Evolutionary conservation across 495 filamentous ascomycete genomes (phyloP).

Genomic region (Penicillium steckii): DNA sequence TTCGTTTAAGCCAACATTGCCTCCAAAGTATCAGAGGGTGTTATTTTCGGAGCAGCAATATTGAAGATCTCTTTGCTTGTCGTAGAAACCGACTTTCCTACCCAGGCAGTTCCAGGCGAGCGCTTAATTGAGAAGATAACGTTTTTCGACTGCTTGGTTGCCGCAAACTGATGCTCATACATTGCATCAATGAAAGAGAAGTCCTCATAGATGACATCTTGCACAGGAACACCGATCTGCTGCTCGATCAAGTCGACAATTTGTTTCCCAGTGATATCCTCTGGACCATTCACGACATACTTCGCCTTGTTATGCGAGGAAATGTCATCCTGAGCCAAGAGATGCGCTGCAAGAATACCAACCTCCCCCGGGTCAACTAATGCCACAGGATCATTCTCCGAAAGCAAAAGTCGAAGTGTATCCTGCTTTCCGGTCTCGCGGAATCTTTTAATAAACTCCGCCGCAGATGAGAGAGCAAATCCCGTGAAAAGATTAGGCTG

Average conservation of each 20-base stretch:
- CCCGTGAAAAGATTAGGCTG: constrained; percentile 40
- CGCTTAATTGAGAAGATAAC: constrained; percentile 27
- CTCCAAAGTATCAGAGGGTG: constrained; percentile 20
- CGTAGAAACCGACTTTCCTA: constrained; percentile 30
- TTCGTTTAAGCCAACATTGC: no score
- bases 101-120: constrained; percentile 19
- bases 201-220: constrained; percentile 40
- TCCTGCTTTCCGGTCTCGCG: constrained; percentile 39
- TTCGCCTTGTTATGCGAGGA: constrained; percentile 34
- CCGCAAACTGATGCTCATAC: constrained; percentile 13
- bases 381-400: constrained; percentile 35
- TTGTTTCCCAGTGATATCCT: constrained; percentile 38
- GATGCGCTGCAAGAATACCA: constrained; percentile 39
- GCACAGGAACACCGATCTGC: constrained; percentile 32
- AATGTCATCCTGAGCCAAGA: constrained; percentile 32
- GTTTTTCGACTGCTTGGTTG: constrained; percentile 18
- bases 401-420: constrained; percentile 21
- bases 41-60: constrained; percentile 26
- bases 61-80: constrained; percentile 35
- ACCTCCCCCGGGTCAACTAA: constrained; percentile 39
- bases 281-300: constrained; percentile 45
- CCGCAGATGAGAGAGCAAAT: constrained; percentile 23
- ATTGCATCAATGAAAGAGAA: constrained; percentile 28
- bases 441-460: constrained; percentile 30
- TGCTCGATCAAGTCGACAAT: constrained; percentile 42